A percentile compares a stretch with the other conserved stretches of the same genome.
Conservation (phyloP, 306 rosid genomes). For the Malus domestica region ASM211411v1 NC_041802.1:2897001-2897500, state of each 20-base stretch:
- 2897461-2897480: too few relatives aligned
- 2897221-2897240: not conserved
- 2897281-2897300: too few relatives aligned
- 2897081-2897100: not conserved
- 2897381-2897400: not conserved
- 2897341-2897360: not conserved
- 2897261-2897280: not conserved
- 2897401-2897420: too few relatives aligned
- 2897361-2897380: not conserved
- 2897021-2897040: too few relatives aligned
- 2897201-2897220: conserved; percentile 1
- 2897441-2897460: too few relatives aligned
- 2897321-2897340: conserved; percentile 1
- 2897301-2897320: conserved; percentile 15
- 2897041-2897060: too few relatives aligned
- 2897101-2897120: not conserved
- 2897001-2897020: too few relatives aligned
- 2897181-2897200: not conserved
- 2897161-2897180: not conserved
- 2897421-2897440: too few relatives aligned
- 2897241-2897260: not conserved
- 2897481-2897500: too few relatives aligned
- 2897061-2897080: too few relatives aligned
- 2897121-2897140: not conserved
- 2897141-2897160: not conserved